phyloP scores from a whole-genome alignment of 2,329 filamentous ascomycete species.

The Aspergillus cejpii region DNA sequence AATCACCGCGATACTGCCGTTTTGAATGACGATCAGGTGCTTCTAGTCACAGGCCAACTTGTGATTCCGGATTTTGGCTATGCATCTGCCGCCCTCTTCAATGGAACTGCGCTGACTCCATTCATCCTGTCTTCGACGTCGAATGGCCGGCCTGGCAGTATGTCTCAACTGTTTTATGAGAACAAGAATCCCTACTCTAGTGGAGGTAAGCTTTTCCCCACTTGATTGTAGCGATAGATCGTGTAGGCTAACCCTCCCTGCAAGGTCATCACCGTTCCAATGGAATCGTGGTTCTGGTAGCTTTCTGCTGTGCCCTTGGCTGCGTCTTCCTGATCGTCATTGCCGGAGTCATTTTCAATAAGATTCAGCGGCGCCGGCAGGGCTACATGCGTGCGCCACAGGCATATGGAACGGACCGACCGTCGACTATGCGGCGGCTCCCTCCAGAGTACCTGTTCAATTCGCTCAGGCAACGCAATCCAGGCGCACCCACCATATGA shows the following conservation, averaged over 20 bases:
- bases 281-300: slow-evolving; percentile 43
- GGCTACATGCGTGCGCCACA: slow-evolving; percentile 43
- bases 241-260: slow-evolving; percentile 11
- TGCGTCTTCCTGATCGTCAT: slow-evolving; percentile 45
- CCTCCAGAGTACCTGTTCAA: slow-evolving; percentile 45
- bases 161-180: slow-evolving; percentile 78
- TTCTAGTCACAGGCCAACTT: slow-evolving; percentile 81
- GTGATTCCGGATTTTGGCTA: slow-evolving; percentile 68
- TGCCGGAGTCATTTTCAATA: slow-evolving; percentile 43
- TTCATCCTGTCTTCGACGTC: slow-evolving; percentile 70
- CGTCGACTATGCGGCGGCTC: slow-evolving; percentile 41
- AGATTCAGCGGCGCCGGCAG: slow-evolving; percentile 43
- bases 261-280: slow-evolving; percentile 38
- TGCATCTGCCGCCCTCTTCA: slow-evolving; percentile 79
- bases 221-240: slow-evolving; percentile 1
- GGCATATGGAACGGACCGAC: slow-evolving; percentile 41
- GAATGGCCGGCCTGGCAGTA: slow-evolving; percentile 61
- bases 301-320: slow-evolving; percentile 44
- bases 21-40: slow-evolving; percentile 59
- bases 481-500: slow-evolving; percentile 33
- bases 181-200: slow-evolving; percentile 67
- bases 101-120: slow-evolving; percentile 70
- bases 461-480: slow-evolving; percentile 32
- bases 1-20: slow-evolving; percentile 60
- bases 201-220: slow-evolving; percentile 47